Percentiles rank a stretch among this genome's conserved stretches.
These are phyloP conservation scores for Neurospora sp. DNA, from an alignment of 495 filamentous ascomycete species.

Conservation along the genomic window DNA sequence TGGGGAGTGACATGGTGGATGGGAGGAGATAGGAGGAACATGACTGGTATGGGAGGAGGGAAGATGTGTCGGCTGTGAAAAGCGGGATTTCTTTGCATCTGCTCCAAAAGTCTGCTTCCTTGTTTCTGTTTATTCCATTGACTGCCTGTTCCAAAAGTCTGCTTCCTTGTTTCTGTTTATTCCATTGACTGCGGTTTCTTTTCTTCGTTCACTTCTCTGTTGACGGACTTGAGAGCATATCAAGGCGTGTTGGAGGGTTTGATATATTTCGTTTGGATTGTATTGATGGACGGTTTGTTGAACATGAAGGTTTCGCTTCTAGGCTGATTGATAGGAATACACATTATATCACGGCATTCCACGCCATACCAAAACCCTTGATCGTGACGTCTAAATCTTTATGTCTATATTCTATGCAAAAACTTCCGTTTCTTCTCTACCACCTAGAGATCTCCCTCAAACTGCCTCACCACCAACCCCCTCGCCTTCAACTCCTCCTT, in stretches of 20 bases:
- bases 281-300: conserved; percentile 12
- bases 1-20: background rate
- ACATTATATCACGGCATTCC: background rate
- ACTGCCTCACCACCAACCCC: conserved; percentile 65
- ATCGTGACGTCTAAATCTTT: background rate
- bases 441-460: conserved; percentile 41
- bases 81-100: background rate
- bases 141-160: background rate
- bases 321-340: background rate
- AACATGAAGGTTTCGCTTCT: background rate
- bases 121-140: background rate
- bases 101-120: background rate
- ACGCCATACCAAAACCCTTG: background rate
- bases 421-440: background rate
- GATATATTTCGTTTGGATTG: too few species aligned
- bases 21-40: background rate
- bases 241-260: too few species aligned
- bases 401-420: background rate
- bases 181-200: background rate
- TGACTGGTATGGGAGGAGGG: too few species aligned
- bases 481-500: conserved; percentile 67
- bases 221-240: background rate
- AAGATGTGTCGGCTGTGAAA: background rate
- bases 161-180: background rate
- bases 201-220: background rate